Evolutionary conservation across 345 rosid genomes (phyloP), one percentile per base, ranked within the genome.

Genomic region (Populus alba): DNA sequence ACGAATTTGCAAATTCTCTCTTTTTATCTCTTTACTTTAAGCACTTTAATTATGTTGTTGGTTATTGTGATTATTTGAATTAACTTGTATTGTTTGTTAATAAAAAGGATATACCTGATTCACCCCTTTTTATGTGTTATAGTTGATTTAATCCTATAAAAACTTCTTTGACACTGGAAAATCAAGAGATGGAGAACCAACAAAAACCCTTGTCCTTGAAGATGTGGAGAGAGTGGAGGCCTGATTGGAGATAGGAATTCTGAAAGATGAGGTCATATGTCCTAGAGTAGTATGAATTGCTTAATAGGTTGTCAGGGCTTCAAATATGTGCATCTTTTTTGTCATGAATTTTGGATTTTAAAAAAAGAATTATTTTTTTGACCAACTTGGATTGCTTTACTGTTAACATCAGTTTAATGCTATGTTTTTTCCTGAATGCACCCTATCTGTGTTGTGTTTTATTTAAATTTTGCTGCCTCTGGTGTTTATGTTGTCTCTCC

Each of bases 131-230:
- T 33, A 4, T 33, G 5, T 33, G 35, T 33, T 33, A 33, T 33
- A 3, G 0, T 33, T 33, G 5, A 5, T 33, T 33, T 33, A 33
- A 4, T 33, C 35, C 5, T 33, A 33, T 29, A 33, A 33, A 33
- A 33, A 33, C 4, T 3, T 33, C 5, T 33, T 0, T 3, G 0
- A 33, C 35, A 33, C 35, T 33, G 5, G 4, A 33, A 33, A 33
- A 33, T 33, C 4, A 33, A 33, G 35, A 33, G 33, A 31, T 0
- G 33, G 2, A 31, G 33, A 31, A 81, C 81, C 86, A n/a, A 81
- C 85, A 18, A 89, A 89, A 77, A 31, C 75, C 16, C 73, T 72
- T 47, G 75, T 79, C 63, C 17, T 79, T 45, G 87, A 87, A 1
- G 89, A 79, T 0, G 75, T 2, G 8, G 87, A 81, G 81, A 72